A percentile compares a stretch with the other conserved stretches of the same genome.
These are phyloP conservation scores for Teunomyces atbi DNA, from an alignment of 805 yeast species.

Conservation along the genomic window DNA sequence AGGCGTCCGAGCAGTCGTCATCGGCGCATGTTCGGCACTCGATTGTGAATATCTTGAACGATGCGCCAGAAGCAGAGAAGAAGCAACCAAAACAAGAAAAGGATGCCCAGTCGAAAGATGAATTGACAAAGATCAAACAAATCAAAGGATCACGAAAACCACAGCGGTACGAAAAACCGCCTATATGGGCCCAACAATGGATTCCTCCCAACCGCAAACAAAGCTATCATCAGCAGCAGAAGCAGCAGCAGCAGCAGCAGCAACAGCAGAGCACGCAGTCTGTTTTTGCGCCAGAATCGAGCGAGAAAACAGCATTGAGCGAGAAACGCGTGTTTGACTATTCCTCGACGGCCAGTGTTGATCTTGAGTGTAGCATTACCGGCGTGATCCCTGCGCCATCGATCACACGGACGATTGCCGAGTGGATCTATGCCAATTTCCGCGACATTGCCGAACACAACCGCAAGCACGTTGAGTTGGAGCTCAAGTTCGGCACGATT, in stretches of 20 bases:
- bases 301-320: neutral
- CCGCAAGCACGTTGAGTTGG: slow-evolving; percentile 62
- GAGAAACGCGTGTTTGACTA: slow-evolving; percentile 28
- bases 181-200: slow-evolving; percentile 85
- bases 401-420: slow-evolving; percentile 74
- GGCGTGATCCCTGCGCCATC: slow-evolving; percentile 80
- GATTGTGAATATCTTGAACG: slow-evolving; percentile 28
- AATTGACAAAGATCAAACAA: slow-evolving; percentile 25
- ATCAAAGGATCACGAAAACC: slow-evolving; percentile 46
- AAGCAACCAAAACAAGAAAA: slow-evolving; percentile 26
- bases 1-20: no score
- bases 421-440: slow-evolving; percentile 85
- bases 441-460: slow-evolving; percentile 58
- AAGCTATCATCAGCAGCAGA: neutral
- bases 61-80: slow-evolving; percentile 16
- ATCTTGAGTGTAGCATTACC: slow-evolving; percentile 55
- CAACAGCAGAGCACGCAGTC: no score
- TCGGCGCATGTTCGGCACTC: slow-evolving; percentile 25
- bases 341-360: slow-evolving; percentile 31
- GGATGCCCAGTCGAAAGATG: slow-evolving; percentile 18
- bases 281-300: neutral
- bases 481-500: slow-evolving; percentile 70
- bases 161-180: slow-evolving; percentile 59
- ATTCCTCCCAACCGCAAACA: slow-evolving; percentile 11
- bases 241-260: neutral